Base-by-base conservation (phyloP, 2,329 filamentous ascomycete species). In the Pseudohalonectria lignicola region DNA sequence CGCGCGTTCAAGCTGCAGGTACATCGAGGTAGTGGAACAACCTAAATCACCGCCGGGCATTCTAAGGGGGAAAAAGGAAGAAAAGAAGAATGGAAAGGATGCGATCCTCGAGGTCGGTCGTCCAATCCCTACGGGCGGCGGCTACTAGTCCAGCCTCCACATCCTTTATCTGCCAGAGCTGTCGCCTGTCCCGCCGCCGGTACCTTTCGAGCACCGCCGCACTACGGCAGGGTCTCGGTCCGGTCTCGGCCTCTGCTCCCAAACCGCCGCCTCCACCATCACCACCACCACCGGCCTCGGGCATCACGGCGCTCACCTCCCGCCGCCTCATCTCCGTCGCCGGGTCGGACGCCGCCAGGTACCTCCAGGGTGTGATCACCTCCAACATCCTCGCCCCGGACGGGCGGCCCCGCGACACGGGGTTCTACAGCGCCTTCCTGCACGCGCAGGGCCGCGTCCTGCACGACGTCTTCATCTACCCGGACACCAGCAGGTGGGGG, bases 391-490 rank as follows among this genome's bases (percentile, higher is more conserved):
- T 74, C 37, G 60, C 71, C 0, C 51, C 63, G 31, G 38, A 33
- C 35, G 30, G 7, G 44, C 32, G 30, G 26, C 49, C 61, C 2
- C 57, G 58, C 18, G 51, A 48, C 4, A 60, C 63, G 1, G 80
- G 77, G 4, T 79, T 82, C 56, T 96, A 94, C 60, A 71, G 82
- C 6, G 86, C 79, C 1, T 94, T 98, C 52, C 68, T 98, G 31
- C 94, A 83, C 47, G 86, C 90, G 7, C 76, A 77, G 43, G 92
- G 92, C 31, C 76, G 88, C 41, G 73, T 98, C 9, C 65, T 95
- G 31, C 76, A 90, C 63, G 92, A 98, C 61, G 82, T 87, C 37
- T 94, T 96, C 58, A 69, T 98, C 34, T 95, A 94, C 65, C 81
- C 79, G 0, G 62, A 74, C 45, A 52, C 60, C 33, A 41, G 38